These are phyloP conservation scores for Aureobasidium leucospermi DNA, from an alignment of 2,329 filamentous ascomycete genomes.

Conservation along the genomic window DNA sequence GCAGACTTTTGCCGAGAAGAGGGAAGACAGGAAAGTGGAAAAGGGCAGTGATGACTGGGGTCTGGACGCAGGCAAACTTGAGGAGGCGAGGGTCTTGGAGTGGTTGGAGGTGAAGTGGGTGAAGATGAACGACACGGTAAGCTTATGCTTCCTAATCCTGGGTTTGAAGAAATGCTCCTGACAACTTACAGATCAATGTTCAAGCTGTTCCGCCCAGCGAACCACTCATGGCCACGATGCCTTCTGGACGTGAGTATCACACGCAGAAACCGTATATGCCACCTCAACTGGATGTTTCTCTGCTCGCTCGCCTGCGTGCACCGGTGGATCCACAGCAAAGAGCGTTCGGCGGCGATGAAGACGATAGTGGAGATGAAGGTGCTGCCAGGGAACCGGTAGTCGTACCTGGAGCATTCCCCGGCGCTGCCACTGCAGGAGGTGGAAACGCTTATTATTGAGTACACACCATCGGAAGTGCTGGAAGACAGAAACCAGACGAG, in stretches of 20 bases:
- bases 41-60: conserved; percentile 63
- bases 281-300: conserved; percentile 56
- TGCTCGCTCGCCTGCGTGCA: conserved; percentile 53
- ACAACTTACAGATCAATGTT: conserved; percentile 59
- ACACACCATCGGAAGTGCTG: too few relatives aligned
- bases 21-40: conserved; percentile 72
- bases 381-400: conserved; percentile 27
- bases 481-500: too few relatives aligned
- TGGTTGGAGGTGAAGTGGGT: conserved; percentile 85
- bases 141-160: conserved; percentile 22
- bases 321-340: conserved; percentile 44
- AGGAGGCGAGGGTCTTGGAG: conserved; percentile 78
- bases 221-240: conserved; percentile 68
- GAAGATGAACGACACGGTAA: conserved; percentile 84
- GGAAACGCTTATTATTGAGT: conserved; percentile 2
- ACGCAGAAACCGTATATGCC: conserved; percentile 60
- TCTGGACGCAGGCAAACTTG: conserved; percentile 71
- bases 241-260: conserved; percentile 82
- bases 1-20: conserved; percentile 67
- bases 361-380: conserved; percentile 37
- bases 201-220: conserved; percentile 67
- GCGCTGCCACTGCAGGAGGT: conserved; percentile 24
- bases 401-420: conserved; percentile 43
- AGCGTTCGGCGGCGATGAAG: conserved; percentile 37
- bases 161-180: neutral